Base-by-base conservation (phyloP, 306 rosid genomes). In the Delonix regia region DNA sequence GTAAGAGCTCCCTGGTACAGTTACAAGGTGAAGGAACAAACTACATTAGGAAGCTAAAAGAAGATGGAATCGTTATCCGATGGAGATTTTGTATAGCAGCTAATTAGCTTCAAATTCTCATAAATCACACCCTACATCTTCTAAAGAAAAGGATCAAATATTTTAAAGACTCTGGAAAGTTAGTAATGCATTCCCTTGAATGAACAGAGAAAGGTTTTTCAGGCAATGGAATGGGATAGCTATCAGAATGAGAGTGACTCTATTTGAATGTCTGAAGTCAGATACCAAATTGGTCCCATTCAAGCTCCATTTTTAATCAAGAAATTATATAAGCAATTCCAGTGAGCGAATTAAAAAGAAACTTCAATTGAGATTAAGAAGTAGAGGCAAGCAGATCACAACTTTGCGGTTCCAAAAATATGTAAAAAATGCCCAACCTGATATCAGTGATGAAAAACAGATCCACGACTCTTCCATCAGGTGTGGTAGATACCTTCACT, bases 401-500 rank as follows among this genome's bases (percentile, higher is more conserved):
- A 28, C 7, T 64, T 45, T 47, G 24, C 15, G 61, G 15, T 63
- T 53, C 65, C 64, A n/a, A n/a, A 22, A 57, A 30, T 48, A 73
- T 18, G 64, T 16, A 21, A 74, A 82, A 82, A 71, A 82, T 36
- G 59, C 38, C 27, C 27, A 75, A 95, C 99, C 99, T 95, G 67
- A 92, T 81, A 55, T 95, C 99, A 21, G 96, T 87, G 90, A 95
- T 80, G 92, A 93, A 89, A 87, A 95, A 95, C 75, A 95, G 83
- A 83, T 95, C 90, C 87, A 95, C 82, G 80, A 93, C 97, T 93
- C 75, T 91, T 41, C 94, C 99, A 72, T 95, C 99, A 0, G 99
- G 99, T 24, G 98, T 95, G 18, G 98, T 95, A 62, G 99, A 95
- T 12, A 95, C 96, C 86, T 95, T 95, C 87, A 95, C 98, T 85